Evolutionary conservation across 2,329 filamentous ascomycete genomes (phyloP).

Genomic region (Sarocladium oryzae): DNA sequence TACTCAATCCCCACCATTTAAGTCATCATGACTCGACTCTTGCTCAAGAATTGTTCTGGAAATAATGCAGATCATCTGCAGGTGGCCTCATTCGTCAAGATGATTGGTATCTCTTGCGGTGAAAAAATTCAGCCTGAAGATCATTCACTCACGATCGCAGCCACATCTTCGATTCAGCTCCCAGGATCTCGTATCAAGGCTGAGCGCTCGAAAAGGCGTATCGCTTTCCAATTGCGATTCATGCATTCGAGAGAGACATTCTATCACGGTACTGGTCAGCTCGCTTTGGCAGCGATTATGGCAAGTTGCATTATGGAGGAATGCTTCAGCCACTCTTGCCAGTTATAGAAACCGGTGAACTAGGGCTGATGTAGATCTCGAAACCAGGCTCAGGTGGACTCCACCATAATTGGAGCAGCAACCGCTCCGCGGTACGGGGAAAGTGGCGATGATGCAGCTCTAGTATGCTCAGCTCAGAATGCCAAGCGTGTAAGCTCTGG

Average conservation of each 20-base stretch:
- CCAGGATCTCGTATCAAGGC: background rate
- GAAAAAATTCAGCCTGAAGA: too few species aligned
- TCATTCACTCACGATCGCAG: too few species aligned
- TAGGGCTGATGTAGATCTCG: background rate
- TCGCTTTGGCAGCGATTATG: background rate
- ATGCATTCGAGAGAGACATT: too few species aligned
- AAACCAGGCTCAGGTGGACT: background rate
- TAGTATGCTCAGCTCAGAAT: background rate
- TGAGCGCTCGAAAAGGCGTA: background rate
- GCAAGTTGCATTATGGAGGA: background rate
- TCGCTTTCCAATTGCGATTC: background rate
- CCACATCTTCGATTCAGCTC: background rate
- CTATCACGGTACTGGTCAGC: too few species aligned
- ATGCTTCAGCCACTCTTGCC: background rate
- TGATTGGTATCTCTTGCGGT: too few species aligned
- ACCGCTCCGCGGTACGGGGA: background rate
- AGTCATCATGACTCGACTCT: too few species aligned
- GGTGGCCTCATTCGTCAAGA: too few species aligned
- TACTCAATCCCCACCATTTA: too few species aligned
- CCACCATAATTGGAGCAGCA: background rate
- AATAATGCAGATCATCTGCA: too few species aligned
- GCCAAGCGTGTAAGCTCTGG: too few species aligned
- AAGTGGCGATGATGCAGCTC: background rate
- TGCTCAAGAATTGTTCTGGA: too few species aligned
- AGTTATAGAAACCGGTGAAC: conserved; percentile 4